Evolutionary conservation across 208 protist species (phyloP), one percentile per base, ranked within the genome.

Genomic region (Crithidia sp.): DNA sequence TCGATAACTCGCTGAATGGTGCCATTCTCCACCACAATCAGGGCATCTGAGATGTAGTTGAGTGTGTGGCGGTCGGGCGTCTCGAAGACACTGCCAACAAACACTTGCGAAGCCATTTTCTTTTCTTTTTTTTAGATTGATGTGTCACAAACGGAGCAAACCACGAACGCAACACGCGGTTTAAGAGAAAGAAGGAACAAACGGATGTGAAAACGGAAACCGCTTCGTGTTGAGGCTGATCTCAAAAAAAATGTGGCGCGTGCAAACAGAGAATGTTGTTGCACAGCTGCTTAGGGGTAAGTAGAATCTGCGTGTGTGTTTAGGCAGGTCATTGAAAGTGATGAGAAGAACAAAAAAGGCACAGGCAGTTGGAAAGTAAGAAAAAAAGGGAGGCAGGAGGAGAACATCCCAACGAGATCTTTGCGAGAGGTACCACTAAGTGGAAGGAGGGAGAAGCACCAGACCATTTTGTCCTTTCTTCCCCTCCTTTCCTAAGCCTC

Each of bases 81-180:
- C 64, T 92, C 83, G 50, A 93, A 92, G 16, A 87, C 67, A 12
- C 80, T 93, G 44, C 82, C 86, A 41, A 74, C 13, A 76, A 71
- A 76, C 5, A 56, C 68, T 36, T 74, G 50, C 0, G 56, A 36
- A n/a, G 54, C 19, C 76, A 74, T 74, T 28, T 39, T 67, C 45
- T 36, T 64, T 41, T 60, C 13, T 61, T 37, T 40, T 10, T 19
- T 47, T 45, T 37, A 28, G 28, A 28, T 49, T 28, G 4, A 3
- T 40, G 28, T 49, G 10, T 57, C 13, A 63, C 9, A 54, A 58
- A 64, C 71, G 73, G 37, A 67, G 67, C 67, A 64, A 71, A 78
- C 28, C 10, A 52, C 41, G 67, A 81, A 40, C 0, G 14, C 7
- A 39, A 61, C 45, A 49, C 9, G 12, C 12, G 45, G 9, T 14